phyloP scores from a whole-genome alignment of 345 rosid species.

The Arabis alpina region DNA sequence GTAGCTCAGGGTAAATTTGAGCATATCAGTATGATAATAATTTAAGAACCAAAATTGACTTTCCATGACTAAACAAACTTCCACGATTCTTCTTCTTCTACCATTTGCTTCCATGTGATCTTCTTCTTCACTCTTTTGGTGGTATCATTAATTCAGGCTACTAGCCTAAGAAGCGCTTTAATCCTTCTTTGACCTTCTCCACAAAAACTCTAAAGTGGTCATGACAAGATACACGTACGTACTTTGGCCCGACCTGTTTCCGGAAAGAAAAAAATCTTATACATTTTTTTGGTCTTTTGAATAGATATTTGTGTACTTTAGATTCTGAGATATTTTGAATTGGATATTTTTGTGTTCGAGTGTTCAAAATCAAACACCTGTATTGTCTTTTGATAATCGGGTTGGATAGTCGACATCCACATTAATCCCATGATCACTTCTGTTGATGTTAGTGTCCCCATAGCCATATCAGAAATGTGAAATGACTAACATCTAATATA shows the following conservation, averaged over 20 bases:
- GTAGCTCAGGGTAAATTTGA: too few relatives aligned
- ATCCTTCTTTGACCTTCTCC: constrained; percentile 28
- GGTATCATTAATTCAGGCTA: constrained; percentile 13
- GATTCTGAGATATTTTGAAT: constrained; percentile 16
- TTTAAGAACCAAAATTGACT: constrained; percentile 31
- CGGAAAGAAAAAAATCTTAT: neutral
- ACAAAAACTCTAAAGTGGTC: constrained; percentile 13
- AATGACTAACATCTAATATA: too few relatives aligned
- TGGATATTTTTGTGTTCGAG: neutral
- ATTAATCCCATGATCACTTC: too few relatives aligned
- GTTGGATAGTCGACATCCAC: too few relatives aligned
- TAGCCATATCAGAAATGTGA: too few relatives aligned
- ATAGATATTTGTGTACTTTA: constrained; percentile 14
- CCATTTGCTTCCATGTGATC: constrained; percentile 30
- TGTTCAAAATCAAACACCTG: too few relatives aligned
- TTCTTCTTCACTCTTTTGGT: constrained; percentile 42
- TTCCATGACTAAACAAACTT: constrained; percentile 38
- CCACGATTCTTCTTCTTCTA: constrained; percentile 40
- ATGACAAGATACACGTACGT: constrained; percentile 23
- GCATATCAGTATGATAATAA: constrained; percentile 24
- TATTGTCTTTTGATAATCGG: too few relatives aligned
- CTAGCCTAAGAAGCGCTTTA: constrained; percentile 25
- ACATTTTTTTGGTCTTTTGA: constrained; percentile 20
- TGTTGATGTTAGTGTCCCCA: too few relatives aligned
- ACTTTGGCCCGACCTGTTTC: constrained; percentile 34